Conservation (phyloP, 1,284 basidiomycete genomes). For the Xanthoconium separans region DNA sequence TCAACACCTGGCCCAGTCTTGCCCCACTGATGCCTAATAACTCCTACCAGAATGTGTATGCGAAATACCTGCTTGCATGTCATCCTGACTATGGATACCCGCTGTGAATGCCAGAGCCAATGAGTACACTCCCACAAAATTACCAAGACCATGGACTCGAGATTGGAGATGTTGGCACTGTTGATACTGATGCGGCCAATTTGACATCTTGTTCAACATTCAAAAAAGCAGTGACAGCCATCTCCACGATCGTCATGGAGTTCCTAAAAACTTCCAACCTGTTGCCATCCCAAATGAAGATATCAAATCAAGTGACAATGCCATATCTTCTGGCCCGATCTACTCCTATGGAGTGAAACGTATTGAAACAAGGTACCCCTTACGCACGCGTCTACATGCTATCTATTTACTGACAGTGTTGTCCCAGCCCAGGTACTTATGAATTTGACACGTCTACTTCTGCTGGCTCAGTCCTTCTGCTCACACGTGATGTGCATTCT, state of each 20-base stretch:
- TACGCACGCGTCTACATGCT: not conserved
- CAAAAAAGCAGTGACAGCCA: not conserved
- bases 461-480: not conserved
- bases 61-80: not conserved
- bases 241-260: not conserved
- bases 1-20: constrained; percentile 96
- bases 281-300: not conserved
- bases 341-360: not conserved
- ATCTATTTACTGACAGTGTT: not conserved
- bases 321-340: not conserved
- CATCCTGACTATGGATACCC: not conserved
- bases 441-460: not conserved
- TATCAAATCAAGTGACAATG: not conserved
- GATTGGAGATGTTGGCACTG: not conserved
- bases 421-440: not conserved
- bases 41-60: not conserved
- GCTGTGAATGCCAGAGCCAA: not conserved
- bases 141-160: not conserved
- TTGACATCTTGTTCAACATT: not conserved
- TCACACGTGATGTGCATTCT: not conserved
- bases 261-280: not conserved
- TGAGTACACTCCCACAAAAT: not conserved
- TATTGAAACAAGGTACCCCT: too few species aligned
- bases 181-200: not conserved
- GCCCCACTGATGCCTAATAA: too few species aligned